Evolutionary conservation across 352 stramenopile species (phyloP).

Genomic region (Phytopythium aichiense): DNA sequence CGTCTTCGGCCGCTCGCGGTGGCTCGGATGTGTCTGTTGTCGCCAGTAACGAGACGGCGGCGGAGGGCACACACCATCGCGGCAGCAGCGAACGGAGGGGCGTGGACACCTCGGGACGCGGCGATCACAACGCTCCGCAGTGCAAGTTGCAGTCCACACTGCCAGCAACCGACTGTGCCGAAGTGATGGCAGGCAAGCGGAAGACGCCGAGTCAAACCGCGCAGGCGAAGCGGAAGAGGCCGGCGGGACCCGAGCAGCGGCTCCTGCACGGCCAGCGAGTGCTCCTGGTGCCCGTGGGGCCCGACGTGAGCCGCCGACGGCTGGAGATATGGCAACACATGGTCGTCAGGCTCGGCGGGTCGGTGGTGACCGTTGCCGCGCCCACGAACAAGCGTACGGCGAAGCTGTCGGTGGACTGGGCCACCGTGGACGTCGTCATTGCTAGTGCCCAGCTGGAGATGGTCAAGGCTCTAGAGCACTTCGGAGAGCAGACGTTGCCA

Average conservation of each 20-base stretch:
- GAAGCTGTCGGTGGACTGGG: slow-evolving; percentile 29
- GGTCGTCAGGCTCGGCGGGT: slow-evolving; percentile 45
- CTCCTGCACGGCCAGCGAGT: slow-evolving; percentile 29
- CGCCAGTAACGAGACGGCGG: slow-evolving; percentile 9
- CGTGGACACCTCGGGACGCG: not conserved
- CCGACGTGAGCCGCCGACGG: slow-evolving; percentile 62
- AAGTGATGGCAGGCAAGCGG: not conserved
- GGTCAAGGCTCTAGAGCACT: slow-evolving; percentile 26
- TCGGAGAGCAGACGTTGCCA: slow-evolving; percentile 28
- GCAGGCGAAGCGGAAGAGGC: slow-evolving; percentile 18
- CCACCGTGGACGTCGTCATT: slow-evolving; percentile 38
- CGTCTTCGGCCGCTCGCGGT: slow-evolving; percentile 5
- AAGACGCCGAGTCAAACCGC: slow-evolving; percentile 4
- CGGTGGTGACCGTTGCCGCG: slow-evolving; percentile 16
- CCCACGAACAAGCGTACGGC: not conserved
- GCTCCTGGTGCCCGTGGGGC: slow-evolving; percentile 48
- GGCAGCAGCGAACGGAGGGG: not conserved
- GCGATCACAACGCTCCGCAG: not conserved
- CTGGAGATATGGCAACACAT: slow-evolving; percentile 62
- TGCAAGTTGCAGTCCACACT: not conserved
- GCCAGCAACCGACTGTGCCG: not conserved
- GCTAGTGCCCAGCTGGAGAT: slow-evolving; percentile 39
- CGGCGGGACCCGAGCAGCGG: not conserved
- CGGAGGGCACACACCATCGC: not conserved
- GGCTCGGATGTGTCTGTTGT: not conserved